Base-by-base conservation (phyloP, 2,329 filamentous ascomycete species). In the Cercospora brassicicola region DNA sequence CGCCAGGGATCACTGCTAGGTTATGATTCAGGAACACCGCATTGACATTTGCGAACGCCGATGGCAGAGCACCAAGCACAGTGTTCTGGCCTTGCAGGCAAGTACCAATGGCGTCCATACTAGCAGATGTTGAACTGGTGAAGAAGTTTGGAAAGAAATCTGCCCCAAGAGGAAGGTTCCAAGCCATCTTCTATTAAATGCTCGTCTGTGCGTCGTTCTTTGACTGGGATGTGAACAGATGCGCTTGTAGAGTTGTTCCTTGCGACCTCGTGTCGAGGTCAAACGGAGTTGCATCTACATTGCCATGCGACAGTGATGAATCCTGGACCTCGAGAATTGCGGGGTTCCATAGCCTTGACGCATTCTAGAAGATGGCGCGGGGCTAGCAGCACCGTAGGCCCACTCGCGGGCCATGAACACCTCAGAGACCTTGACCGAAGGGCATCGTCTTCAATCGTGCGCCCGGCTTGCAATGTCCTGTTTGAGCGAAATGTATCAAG, bases 1-100 rank as follows among this genome's bases (percentile, higher is more conserved):
- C 36, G 13, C 65, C 71, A 23, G 72, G 70, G 18, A 73, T 70
- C 9, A 73, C 71, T 18, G 72, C 71, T 13, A 74, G 48, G n/a
- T 74, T 70, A 8, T 69, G 57, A 13, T 66, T 69, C 20, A 74
- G 42, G 5, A 69, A 62, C 2, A 73, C 71, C 9, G 69, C 71
- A 59, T 59, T 68, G 33, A 71, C 31, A 39, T 65, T 65, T 11
- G 67, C 42, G 57, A 69, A 70, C 4, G 55, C 64, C 31, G 66
- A 55, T 23, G 72, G 72, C n/a, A 73, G 26, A 7, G 69, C 23
- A 30, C 63, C 61, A 5, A 72, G 55, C 36, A 70, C 59, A 13
- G 66, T 48, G 45, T 56, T 60, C 26, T 62, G 63, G 31, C 61
- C 45, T 59, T 67, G 63, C 11, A 65, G 45, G 56, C 67, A 71